Evolutionary conservation across 352 stramenopile genomes (phyloP).

Genomic region (Globisporangium cederbergense): DNA sequence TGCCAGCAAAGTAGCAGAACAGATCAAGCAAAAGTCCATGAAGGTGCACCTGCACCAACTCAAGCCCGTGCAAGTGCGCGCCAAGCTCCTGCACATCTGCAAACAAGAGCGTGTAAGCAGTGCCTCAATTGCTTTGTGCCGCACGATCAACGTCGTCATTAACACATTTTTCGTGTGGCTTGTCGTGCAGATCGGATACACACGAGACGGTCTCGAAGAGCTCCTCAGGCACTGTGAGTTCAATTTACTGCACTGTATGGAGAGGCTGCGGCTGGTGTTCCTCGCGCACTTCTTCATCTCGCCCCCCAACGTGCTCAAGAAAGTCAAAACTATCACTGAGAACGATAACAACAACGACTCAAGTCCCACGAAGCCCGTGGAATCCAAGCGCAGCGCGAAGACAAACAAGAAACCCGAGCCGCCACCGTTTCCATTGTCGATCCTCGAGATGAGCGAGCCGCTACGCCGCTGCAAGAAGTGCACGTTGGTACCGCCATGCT

Average conservation of each 20-base stretch:
- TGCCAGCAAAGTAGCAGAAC: constrained; percentile 51
- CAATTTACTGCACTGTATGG: constrained; percentile 39
- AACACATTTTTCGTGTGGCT: neutral
- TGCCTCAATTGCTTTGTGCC: neutral
- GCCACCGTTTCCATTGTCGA: constrained; percentile 49
- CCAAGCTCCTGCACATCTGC: constrained; percentile 57
- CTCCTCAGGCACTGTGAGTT: constrained; percentile 28
- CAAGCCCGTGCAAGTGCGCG: constrained; percentile 37
- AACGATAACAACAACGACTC: neutral
- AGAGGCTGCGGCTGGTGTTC: constrained; percentile 49
- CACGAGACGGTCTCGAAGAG: constrained; percentile 49
- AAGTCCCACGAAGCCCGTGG: neutral
- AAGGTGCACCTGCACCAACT: constrained; percentile 42
- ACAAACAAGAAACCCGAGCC: constrained; percentile 2
- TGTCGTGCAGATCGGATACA: constrained; percentile 46
- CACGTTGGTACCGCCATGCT: constrained; percentile 61
- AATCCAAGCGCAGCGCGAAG: neutral
- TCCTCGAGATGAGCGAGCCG: constrained; percentile 53
- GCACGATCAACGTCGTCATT: neutral
- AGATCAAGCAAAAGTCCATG: constrained; percentile 39
- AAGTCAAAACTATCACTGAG: neutral
- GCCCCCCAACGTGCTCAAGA: constrained; percentile 47
- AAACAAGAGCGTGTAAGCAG: constrained; percentile 32
- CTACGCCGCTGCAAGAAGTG: constrained; percentile 61
- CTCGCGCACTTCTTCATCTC: constrained; percentile 48